These are phyloP conservation scores for Tuber borchii DNA, from an alignment of 495 filamentous ascomycete genomes.

Conservation along the genomic window DNA sequence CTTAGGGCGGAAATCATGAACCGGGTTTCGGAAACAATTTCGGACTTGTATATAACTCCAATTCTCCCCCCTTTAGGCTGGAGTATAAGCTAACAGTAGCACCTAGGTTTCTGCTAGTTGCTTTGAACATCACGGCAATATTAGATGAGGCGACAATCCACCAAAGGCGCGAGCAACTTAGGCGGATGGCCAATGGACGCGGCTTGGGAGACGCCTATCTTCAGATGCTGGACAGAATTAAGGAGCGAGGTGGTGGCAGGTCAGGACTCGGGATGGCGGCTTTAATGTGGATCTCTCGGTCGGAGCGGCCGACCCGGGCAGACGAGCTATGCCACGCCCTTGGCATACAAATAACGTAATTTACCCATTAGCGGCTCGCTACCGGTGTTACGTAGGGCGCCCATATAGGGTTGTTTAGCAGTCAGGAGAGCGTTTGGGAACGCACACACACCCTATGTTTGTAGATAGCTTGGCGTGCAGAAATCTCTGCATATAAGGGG, in stretches of 20 bases:
- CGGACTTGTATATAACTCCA: neutral
- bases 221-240: neutral
- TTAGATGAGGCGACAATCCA: neutral
- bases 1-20: neutral
- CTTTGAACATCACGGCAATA: neutral
- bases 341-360: neutral
- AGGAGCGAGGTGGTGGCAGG: neutral
- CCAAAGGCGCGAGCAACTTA: neutral
- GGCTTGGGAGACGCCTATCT: neutral
- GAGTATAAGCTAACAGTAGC: neutral
- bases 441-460: no score
- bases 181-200: neutral
- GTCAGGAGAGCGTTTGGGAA: no score
- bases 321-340: neutral
- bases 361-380: no score
- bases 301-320: neutral
- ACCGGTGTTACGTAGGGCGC: no score
- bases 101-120: neutral
- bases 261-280: neutral
- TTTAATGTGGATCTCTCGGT: neutral
- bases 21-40: neutral
- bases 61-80: neutral
- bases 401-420: no score
- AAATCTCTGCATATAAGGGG: no score
- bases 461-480: no score